A percentile compares a stretch with the other conserved stretches of the same genome.
Evolutionary conservation across 345 rosid species (phyloP).

Genomic region (Iberis pinnata): DNA sequence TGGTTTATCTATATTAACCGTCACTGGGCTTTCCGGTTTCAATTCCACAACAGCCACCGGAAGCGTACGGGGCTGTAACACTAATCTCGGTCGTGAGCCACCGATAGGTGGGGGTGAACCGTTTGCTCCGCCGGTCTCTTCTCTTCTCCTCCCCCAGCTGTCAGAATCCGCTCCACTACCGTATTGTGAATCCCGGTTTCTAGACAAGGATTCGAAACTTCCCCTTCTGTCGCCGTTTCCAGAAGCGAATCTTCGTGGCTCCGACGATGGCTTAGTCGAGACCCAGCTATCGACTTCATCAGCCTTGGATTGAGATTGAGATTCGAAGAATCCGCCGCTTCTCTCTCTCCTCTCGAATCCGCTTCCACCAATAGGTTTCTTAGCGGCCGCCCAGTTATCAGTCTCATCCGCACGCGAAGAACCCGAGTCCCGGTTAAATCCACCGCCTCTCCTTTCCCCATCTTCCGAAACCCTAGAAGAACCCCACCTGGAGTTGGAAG

Average conservation of each 20-base stretch:
- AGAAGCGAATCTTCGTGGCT: slow-evolving; percentile 38
- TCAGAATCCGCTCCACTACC: slow-evolving; percentile 49
- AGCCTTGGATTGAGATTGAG: slow-evolving; percentile 64
- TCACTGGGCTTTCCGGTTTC: slow-evolving; percentile 28
- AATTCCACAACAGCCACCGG: slow-evolving; percentile 36
- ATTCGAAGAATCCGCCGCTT: slow-evolving; percentile 49
- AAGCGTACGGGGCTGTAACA: slow-evolving; percentile 67
- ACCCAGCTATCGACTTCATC: slow-evolving; percentile 87
- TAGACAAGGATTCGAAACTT: slow-evolving; percentile 61
- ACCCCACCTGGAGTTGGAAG: slow-evolving; percentile 56
- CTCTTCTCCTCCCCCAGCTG: slow-evolving; percentile 72
- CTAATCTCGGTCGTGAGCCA: slow-evolving; percentile 53
- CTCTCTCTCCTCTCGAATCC: slow-evolving; percentile 60
- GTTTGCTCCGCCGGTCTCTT: slow-evolving; percentile 34
- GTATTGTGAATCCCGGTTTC: slow-evolving; percentile 39
- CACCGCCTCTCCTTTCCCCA: slow-evolving; percentile 32
- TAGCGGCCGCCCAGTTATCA: slow-evolving; percentile 74
- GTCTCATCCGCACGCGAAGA: slow-evolving; percentile 88
- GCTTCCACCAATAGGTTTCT: slow-evolving; percentile 45
- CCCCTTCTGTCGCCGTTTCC: slow-evolving; percentile 45
- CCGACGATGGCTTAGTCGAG: slow-evolving; percentile 36
- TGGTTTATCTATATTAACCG: slow-evolving; percentile 35
- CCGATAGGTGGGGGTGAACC: slow-evolving; percentile 8
- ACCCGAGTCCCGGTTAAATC: slow-evolving; percentile 29
- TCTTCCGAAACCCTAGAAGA: slow-evolving; percentile 50